A percentile compares a stretch with the other conserved stretches of the same genome.
Evolutionary conservation across 352 stramenopile genomes (phyloP).

Genomic region (Phytophthora fragariae): DNA sequence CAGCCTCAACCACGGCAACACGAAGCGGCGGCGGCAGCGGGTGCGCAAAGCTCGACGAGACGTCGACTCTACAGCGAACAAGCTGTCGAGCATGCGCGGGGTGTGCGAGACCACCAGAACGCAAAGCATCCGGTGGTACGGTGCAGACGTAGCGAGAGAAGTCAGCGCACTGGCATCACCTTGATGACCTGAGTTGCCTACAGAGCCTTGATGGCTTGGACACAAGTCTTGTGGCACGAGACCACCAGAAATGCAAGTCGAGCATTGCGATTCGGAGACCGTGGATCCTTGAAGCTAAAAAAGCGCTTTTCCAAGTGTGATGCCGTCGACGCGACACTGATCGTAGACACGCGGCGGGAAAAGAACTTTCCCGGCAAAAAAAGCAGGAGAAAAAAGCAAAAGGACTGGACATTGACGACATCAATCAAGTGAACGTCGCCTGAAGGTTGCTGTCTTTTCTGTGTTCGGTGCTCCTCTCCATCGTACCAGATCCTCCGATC

Average conservation of each 20-base stretch:
- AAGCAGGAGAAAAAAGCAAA: not conserved
- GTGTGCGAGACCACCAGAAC: slow-evolving; percentile 23
- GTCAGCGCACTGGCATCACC: not conserved
- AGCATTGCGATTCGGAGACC: slow-evolving; percentile 7
- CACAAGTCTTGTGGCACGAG: not conserved
- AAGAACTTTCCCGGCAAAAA: not conserved
- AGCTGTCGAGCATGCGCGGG: not conserved
- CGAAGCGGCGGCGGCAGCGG: not conserved
- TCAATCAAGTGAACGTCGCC: not conserved
- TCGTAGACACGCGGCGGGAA: not conserved
- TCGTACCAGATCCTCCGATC: not conserved
- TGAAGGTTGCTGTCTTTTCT: not conserved
- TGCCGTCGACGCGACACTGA: no score
- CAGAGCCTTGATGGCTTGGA: no score
- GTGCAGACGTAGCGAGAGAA: not conserved
- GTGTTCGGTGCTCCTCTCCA: not conserved
- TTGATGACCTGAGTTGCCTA: not conserved
- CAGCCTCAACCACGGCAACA: not conserved
- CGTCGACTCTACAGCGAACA: not conserved
- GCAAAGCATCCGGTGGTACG: not conserved
- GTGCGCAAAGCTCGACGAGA: slow-evolving; percentile 4
- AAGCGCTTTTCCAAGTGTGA: not conserved
- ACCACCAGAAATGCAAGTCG: slow-evolving; percentile 29
- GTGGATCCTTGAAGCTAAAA: slow-evolving; percentile 20
- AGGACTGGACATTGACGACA: not conserved